Conservation (phyloP, 1,284 basidiomycete genomes). For the Ustilago bromivora region DNA sequence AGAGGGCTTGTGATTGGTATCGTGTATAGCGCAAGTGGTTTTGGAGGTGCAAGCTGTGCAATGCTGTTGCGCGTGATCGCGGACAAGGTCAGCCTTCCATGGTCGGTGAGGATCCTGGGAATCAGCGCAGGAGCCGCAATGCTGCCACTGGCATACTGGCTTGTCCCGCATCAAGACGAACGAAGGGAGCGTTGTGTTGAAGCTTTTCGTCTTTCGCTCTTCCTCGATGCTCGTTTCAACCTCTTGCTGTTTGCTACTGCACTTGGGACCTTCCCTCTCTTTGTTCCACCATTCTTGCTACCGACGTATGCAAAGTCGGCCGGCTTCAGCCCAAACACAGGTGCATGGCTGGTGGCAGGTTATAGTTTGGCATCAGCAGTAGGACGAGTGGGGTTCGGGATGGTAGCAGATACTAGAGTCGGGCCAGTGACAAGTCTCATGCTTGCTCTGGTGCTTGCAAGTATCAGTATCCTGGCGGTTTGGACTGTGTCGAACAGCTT, state of each 20-base stretch:
- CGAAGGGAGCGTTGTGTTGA: slow-evolving; percentile 20
- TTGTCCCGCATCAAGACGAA: slow-evolving; percentile 35
- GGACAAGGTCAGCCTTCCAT: slow-evolving; percentile 53
- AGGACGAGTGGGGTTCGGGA: slow-evolving; percentile 49
- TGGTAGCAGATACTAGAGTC: slow-evolving; percentile 48
- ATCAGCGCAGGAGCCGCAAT: slow-evolving; percentile 20
- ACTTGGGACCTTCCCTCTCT: slow-evolving; percentile 68
- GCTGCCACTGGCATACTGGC: slow-evolving; percentile 39
- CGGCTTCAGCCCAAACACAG: slow-evolving; percentile 52
- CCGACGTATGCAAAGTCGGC: slow-evolving; percentile 68
- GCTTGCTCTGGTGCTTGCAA: slow-evolving; percentile 42
- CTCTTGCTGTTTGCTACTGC: slow-evolving; percentile 65
- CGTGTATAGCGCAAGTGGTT: slow-evolving; percentile 66
- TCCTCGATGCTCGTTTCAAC: slow-evolving; percentile 63
- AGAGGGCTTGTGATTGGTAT: slow-evolving; percentile 68
- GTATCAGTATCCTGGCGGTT: slow-evolving; percentile 43
- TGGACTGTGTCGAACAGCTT: slow-evolving; percentile 49
- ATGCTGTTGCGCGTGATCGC: slow-evolving; percentile 57
- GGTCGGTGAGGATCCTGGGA: slow-evolving; percentile 59
- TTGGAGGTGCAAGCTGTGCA: slow-evolving; percentile 68
- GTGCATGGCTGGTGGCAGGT: slow-evolving; percentile 62
- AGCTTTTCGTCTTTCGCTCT: slow-evolving; percentile 52
- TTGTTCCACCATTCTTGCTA: slow-evolving; percentile 70
- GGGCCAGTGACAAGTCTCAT: slow-evolving; percentile 51
- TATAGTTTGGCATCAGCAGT: slow-evolving; percentile 53